These are phyloP conservation scores for Heteromeles arbutifolia DNA, from an alignment of 306 rosid species.

Conservation along the genomic window DNA sequence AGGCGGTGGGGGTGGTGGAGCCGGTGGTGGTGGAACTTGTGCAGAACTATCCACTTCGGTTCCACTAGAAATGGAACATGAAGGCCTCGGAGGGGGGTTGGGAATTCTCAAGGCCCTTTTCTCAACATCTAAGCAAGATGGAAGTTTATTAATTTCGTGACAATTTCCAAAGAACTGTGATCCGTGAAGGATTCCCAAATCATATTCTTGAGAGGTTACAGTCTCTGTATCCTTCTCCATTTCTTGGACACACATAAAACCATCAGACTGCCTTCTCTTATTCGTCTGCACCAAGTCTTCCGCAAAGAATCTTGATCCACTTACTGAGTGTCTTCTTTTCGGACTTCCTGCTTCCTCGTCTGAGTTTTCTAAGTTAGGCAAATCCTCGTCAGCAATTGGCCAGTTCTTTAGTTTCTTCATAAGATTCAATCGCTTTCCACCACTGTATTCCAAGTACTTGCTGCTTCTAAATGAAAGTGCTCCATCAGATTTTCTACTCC, in stretches of 20 bases:
- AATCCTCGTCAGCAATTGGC: constrained; percentile 52
- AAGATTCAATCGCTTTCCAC: constrained; percentile 51
- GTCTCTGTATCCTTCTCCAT: constrained; percentile 50
- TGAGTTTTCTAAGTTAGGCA: constrained; percentile 53
- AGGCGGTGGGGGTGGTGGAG: constrained; percentile 86
- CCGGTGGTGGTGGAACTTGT: constrained; percentile 71
- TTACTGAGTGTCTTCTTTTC: constrained; percentile 82
- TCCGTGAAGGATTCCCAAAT: constrained; percentile 45
- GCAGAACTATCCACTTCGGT: constrained; percentile 35
- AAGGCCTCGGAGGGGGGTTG: constrained; percentile 96
- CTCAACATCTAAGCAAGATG: constrained; percentile 60
- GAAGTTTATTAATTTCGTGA: constrained; percentile 52
- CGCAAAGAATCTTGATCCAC: constrained; percentile 65
- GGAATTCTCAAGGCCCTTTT: constrained; percentile 83
- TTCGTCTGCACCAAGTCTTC: constrained; percentile 47
- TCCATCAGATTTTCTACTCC: constrained; percentile 41
- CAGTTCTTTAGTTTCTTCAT: constrained; percentile 78
- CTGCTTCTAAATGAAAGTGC: constrained; percentile 47
- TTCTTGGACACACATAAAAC: constrained; percentile 55
- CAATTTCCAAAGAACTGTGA: constrained; percentile 37
- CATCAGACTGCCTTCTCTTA: constrained; percentile 85
- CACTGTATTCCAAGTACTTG: constrained; percentile 31
- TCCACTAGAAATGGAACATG: constrained; percentile 48
- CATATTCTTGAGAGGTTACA: constrained; percentile 40
- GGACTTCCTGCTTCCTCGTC: constrained; percentile 62